Percentiles rank a stretch among this genome's conserved stretches.
These are phyloP conservation scores for Globisporangium solare DNA, from an alignment of 352 stramenopile genomes.

Conservation along the genomic window DNA sequence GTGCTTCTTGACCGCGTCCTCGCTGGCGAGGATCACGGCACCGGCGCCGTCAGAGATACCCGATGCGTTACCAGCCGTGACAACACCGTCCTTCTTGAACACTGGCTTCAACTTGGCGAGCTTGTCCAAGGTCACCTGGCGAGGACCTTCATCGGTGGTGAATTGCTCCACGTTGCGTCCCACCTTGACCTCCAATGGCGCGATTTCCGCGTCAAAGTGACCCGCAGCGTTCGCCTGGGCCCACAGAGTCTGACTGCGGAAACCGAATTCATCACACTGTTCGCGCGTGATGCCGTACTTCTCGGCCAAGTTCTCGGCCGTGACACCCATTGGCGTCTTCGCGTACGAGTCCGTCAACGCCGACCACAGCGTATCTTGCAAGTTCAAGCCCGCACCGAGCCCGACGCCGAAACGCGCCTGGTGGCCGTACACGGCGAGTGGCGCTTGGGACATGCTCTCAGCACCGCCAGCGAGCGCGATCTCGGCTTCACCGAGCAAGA, in stretches of 20 bases:
- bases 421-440: constrained; percentile 90
- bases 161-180: constrained; percentile 87
- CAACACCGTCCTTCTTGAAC: constrained; percentile 97
- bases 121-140: constrained; percentile 77
- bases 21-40: constrained; percentile 91
- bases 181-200: constrained; percentile 88
- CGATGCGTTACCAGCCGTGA: constrained; percentile 95
- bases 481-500: constrained; percentile 86
- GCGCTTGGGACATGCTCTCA: constrained; percentile 96
- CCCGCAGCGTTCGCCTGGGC: constrained; percentile 86
- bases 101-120: constrained; percentile 92
- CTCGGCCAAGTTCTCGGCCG: constrained; percentile 96
- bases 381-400: constrained; percentile 89
- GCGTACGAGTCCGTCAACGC: constrained; percentile 95
- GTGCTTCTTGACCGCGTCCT: constrained; percentile 91
- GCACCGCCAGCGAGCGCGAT: constrained; percentile 89
- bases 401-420: constrained; percentile 90
- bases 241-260: constrained; percentile 93
- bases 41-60: constrained; percentile 97
- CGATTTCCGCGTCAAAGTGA: constrained; percentile 95
- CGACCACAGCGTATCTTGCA: constrained; percentile 96
- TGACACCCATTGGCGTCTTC: constrained; percentile 97
- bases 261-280: constrained; percentile 93
- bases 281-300: constrained; percentile 93
- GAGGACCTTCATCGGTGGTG: constrained; percentile 69